A percentile compares a stretch with the other conserved stretches of the same genome.
These are phyloP conservation scores for Cairneyella variabilis DNA, from an alignment of 495 filamentous ascomycete genomes.

Conservation along the genomic window DNA sequence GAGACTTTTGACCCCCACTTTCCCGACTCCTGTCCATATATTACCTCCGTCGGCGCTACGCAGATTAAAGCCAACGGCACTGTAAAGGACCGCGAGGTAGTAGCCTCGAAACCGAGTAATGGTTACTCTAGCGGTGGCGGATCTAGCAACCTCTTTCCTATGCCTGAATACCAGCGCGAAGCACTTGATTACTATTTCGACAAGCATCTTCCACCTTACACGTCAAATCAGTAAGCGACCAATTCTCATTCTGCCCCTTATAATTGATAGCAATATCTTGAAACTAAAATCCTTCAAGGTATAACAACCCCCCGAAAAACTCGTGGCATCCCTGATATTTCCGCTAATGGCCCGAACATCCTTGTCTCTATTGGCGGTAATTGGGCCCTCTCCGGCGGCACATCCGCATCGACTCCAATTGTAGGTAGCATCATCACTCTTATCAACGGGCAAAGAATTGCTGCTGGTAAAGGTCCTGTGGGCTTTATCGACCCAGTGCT, in stretches of 20 bases:
- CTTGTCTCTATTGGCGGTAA: conserved; percentile 39
- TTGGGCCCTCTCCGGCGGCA: conserved; percentile 41
- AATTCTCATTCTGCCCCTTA: neutral
- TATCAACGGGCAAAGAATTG: conserved; percentile 47
- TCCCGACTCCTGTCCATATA: neutral
- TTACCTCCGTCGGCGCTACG: neutral
- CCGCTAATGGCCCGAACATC: conserved; percentile 56
- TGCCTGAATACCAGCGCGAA: neutral
- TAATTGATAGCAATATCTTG: neutral
- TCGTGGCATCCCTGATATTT: conserved; percentile 61
- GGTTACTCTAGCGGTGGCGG: too few species aligned
- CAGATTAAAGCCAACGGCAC: too few species aligned
- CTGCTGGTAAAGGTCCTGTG: conserved; percentile 40
- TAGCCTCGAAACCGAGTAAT: too few species aligned
- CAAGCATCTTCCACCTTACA: neutral
- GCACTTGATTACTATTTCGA: neutral
- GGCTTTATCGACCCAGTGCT: conserved; percentile 50
- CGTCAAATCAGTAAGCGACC: neutral
- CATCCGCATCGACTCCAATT: conserved; percentile 35
- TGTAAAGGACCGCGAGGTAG: too few species aligned
- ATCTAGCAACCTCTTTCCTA: neutral
- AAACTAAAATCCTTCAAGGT: too few species aligned
- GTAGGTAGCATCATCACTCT: conserved; percentile 47
- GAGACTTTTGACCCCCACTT: neutral
- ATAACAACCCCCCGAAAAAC: conserved; percentile 30